Base-by-base conservation (phyloP, 2,329 filamentous ascomycete genomes). In the Chaetomiaceae sp. region DNA sequence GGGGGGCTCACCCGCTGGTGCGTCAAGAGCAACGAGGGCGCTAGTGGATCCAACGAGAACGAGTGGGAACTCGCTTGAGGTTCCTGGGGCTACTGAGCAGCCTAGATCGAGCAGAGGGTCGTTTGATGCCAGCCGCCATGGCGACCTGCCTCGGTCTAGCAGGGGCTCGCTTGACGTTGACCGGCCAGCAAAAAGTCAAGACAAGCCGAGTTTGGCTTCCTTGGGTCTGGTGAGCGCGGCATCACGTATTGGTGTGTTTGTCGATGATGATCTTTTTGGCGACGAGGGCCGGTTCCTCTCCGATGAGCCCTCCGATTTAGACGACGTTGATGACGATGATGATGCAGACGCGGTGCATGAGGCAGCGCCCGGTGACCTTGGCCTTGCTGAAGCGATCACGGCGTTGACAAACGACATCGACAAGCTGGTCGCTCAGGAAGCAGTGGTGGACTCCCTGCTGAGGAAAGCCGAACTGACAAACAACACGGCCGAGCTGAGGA, bases 381-480 rank as follows among this genome's bases (percentile, higher is more conserved):
- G 94, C 0, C 72, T 99, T 30, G 89, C 90, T 0, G 95, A 99
- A 72, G 92, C 95, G 9, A 96, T 99, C 59, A 85, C 89, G 38
- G 85, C 81, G 2, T 77, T 99, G n/a, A 90, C 87, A 0, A 84
- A 86, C 45, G 91, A 97, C 59, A 96, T 99, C 57, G 90, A 96
- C 63, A 89, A 90, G 59, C 77, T 99, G 16, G 79, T 81, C 9
- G 84, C 90, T 3, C 94, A 99, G 69, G 90, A 96, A 62, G 86
- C 87, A 1, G 89, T 99, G 16, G 84, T 99, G 16, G 89, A 96
- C 62, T 95, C 92, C 1, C 73, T 99, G 53, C 94, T 89, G 2
- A 84, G 88, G 53, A 99, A 99, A 71, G 94, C 95, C 0, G 94
- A 99, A 67, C 75, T 99, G 48, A 99, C 94, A 1, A 99, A 99